Conservation (phyloP, 495 filamentous ascomycete genomes). For the Neurospora sp. region DNA sequence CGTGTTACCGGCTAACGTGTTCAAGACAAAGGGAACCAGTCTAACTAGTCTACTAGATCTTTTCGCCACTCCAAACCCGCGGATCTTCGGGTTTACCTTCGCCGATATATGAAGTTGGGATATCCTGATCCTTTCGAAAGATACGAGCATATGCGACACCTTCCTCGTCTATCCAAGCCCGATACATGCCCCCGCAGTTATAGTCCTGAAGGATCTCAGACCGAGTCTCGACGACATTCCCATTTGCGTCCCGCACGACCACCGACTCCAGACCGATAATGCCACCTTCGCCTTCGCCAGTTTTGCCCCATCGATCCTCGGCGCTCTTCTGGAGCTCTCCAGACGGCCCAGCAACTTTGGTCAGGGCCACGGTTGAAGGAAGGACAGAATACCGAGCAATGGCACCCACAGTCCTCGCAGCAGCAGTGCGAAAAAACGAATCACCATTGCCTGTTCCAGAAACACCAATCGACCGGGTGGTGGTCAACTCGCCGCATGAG, state of each 20-base stretch:
- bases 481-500: constrained; percentile 2
- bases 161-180: constrained; percentile 61
- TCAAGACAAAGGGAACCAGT: neutral
- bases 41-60: constrained; percentile 5
- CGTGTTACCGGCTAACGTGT: neutral
- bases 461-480: constrained; percentile 52
- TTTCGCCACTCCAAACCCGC: constrained; percentile 4
- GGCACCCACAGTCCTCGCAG: constrained; percentile 60
- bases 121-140: constrained; percentile 33
- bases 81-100: constrained; percentile 7
- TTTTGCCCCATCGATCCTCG: constrained; percentile 61
- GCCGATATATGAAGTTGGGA: constrained; percentile 5
- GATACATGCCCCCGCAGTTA: constrained; percentile 87
- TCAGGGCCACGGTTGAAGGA: constrained; percentile 41
- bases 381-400: constrained; percentile 51
- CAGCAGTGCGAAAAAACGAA: constrained; percentile 68
- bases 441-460: constrained; percentile 89
- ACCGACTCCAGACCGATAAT: constrained; percentile 76
- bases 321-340: constrained; percentile 73
- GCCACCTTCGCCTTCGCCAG: constrained; percentile 74
- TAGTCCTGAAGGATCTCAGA: constrained; percentile 57
- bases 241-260: constrained; percentile 30
- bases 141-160: constrained; percentile 55
- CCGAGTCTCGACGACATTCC: constrained; percentile 28
- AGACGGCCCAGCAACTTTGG: constrained; percentile 52